phyloP scores from a whole-genome alignment of 2,329 filamentous ascomycete genomes.

The Tolypocladium tropicale region DNA sequence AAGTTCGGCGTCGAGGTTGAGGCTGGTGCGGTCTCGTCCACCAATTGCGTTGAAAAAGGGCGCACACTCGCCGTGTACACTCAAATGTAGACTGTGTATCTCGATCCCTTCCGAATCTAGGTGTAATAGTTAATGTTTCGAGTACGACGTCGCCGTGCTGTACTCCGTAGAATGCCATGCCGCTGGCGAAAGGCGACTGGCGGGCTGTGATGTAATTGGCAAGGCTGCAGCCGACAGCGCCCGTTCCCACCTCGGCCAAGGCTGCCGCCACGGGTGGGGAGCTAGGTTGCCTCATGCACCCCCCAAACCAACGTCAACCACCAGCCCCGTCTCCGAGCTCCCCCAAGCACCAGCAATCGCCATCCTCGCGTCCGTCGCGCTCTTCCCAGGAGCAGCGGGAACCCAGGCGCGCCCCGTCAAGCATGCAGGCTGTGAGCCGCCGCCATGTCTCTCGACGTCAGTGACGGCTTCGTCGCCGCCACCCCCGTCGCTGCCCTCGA shows the following conservation, averaged over 20 bases:
- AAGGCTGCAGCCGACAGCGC: not conserved
- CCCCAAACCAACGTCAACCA: not conserved
- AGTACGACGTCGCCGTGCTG: not conserved
- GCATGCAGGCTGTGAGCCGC: constrained; percentile 7
- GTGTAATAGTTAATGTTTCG: not conserved
- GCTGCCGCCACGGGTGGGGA: not conserved
- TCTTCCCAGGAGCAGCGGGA: not conserved
- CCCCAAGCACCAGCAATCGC: not conserved
- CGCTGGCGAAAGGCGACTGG: not conserved
- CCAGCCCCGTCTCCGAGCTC: not conserved
- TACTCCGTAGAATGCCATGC: too few relatives aligned
- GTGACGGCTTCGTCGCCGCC: constrained; percentile 61
- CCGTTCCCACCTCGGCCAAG: not conserved
- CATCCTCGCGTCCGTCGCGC: not conserved
- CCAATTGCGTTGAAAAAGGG: not conserved
- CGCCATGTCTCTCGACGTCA: constrained; percentile 26
- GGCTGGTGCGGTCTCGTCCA: too few relatives aligned
- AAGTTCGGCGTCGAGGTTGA: too few relatives aligned
- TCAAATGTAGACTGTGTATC: too few relatives aligned
- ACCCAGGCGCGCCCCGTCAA: not conserved
- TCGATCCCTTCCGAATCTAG: not conserved
- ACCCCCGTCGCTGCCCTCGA: constrained; percentile 52
- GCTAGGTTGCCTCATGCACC: not conserved
- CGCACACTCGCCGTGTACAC: not conserved
- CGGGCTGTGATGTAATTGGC: not conserved